Conservation (phyloP, 169 alveolate genomes). For the Theileria orientalis region DNA sequence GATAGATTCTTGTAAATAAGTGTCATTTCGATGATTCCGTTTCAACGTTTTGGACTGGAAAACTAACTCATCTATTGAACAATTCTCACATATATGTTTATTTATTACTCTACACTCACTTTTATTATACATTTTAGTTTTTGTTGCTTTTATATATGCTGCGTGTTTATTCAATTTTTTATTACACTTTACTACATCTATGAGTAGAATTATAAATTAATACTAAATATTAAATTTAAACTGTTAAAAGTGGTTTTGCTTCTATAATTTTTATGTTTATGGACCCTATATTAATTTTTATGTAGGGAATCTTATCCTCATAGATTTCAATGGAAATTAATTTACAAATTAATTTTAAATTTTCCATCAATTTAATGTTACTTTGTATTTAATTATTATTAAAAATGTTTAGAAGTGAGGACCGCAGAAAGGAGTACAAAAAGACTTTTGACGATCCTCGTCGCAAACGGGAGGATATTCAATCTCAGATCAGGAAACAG, state of each 20-base stretch:
- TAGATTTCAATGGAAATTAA: too few relatives aligned
- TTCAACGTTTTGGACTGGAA: too few relatives aligned
- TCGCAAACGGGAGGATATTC: slow-evolving; percentile 87
- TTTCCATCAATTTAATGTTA: not conserved
- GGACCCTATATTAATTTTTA: slow-evolving; percentile 9
- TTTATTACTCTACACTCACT: too few relatives aligned
- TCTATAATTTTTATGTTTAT: not conserved
- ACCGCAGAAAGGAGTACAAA: slow-evolving; percentile 78
- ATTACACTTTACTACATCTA: too few relatives aligned
- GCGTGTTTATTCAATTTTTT: too few relatives aligned
- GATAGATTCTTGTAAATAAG: too few relatives aligned
- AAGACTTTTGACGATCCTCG: slow-evolving; percentile 87
- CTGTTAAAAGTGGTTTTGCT: not conserved
- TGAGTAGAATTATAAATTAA: too few relatives aligned
- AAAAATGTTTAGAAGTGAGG: slow-evolving; percentile 61
- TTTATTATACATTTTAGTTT: too few relatives aligned
- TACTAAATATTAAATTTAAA: not conserved
- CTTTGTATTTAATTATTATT: not conserved
- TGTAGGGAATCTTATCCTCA: slow-evolving; percentile 19
- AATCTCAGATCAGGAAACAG: slow-evolving; percentile 88
- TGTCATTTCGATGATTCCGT: not conserved
- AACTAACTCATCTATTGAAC: too few relatives aligned
- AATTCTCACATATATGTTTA: too few relatives aligned
- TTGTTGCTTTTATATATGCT: too few relatives aligned
- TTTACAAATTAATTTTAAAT: too few relatives aligned